Evolutionary conservation across 768 basidiomycete genomes (phyloP), one percentile per base, ranked within the genome.

Genomic region (Trametes cubensis): DNA sequence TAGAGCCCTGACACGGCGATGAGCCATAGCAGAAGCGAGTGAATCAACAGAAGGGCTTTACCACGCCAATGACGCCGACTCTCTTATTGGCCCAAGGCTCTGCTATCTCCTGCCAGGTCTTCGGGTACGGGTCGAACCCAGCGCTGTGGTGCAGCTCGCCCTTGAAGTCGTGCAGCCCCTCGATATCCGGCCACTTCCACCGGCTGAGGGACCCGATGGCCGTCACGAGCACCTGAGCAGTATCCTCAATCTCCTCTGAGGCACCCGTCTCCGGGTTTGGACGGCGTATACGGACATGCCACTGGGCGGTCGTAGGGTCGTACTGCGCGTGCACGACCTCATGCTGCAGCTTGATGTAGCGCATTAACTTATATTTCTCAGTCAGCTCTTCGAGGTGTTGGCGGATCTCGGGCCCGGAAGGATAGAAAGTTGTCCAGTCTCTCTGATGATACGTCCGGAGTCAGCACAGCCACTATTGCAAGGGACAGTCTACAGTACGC

Each of bases 171-270:
- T 83, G 72, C 28, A 88, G 69, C 4, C 86, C 87, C 10, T 76
- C 70, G 46, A 89, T 87, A 48, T 85, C 80, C 2, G 88, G 89
- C 88, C 86, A 89, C 26, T 79, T 76, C 86, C 86, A 88, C 7
- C 83, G 73, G 51, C 82, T 85, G 48, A 87, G 70, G 10, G 65
- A 65, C 4, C 86, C 86, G 20, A 81, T 70, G n/a, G 79, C 81
- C 15, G 80, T 81, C 51, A 89, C 78, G 34, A 89, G 75, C 0
- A 88, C 75, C 60, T 89, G 85, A 2, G 80, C 81, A 0, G 69
- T 76, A 63, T 87, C 85, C 25, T 81, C 80, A 45, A 85, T 77
- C 63, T 80, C 68, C 46, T 72, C 72, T 10, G 55, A 48, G 8
- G 18, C 21, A 20, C 48, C 55, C 2, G 54, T 56, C 15, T 53